Percentiles rank a stretch among this genome's conserved stretches.
Conservation (phyloP, 257 asterid genomes). For the Fraxinus excelsior region DNA sequence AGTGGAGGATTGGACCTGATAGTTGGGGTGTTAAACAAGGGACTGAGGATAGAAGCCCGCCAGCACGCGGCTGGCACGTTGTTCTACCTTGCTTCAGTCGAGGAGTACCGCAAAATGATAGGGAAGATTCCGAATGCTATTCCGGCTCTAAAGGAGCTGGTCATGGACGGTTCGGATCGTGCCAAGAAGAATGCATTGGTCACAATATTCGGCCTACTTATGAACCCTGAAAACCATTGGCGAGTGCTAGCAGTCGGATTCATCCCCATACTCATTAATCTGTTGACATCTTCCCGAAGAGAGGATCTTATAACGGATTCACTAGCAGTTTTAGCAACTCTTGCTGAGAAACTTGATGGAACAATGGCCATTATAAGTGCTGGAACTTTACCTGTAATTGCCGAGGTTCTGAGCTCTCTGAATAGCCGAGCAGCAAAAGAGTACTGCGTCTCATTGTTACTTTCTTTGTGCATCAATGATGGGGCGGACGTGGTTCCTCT, state of each 20-base stretch:
- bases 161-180: slow-evolving; percentile 46
- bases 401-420: slow-evolving; percentile 47
- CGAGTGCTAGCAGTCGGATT: slow-evolving; percentile 56
- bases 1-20: slow-evolving; percentile 52
- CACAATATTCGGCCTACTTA: slow-evolving; percentile 56
- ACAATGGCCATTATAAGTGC: slow-evolving; percentile 53
- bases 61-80: slow-evolving; percentile 75
- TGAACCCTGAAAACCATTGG: slow-evolving; percentile 61
- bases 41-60: slow-evolving; percentile 56
- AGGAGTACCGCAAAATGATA: slow-evolving; percentile 53
- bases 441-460: slow-evolving; percentile 57
- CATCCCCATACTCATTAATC: slow-evolving; percentile 46
- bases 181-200: slow-evolving; percentile 64
- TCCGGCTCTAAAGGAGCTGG: slow-evolving; percentile 48
- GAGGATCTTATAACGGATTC: slow-evolving; percentile 63
- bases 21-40: slow-evolving; percentile 45
- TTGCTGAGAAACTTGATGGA: slow-evolving; percentile 65
- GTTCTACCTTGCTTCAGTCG: slow-evolving; percentile 73
- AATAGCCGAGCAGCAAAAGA: slow-evolving; percentile 51
- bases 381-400: slow-evolving; percentile 45
- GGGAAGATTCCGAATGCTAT: slow-evolving; percentile 53
- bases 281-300: slow-evolving; percentile 37
- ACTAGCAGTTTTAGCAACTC: slow-evolving; percentile 58
- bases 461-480: slow-evolving; percentile 60
- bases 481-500: slow-evolving; percentile 63